These are phyloP conservation scores for Populus simonii DNA, from an alignment of 345 rosid species.

Conservation along the genomic window DNA sequence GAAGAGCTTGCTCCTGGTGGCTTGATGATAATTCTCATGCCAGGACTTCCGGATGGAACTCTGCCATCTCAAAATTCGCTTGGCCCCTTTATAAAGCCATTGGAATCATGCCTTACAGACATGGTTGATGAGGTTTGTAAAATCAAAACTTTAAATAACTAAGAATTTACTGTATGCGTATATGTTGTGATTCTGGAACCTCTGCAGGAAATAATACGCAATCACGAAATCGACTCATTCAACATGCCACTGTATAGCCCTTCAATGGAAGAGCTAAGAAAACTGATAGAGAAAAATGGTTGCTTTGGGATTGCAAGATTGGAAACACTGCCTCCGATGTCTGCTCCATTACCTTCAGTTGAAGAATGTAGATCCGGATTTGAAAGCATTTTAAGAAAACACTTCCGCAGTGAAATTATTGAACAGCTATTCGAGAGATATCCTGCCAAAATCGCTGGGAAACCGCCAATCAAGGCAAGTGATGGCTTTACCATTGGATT, in stretches of 20 bases:
- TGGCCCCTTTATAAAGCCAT: not conserved
- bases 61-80: not conserved
- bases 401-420: not conserved
- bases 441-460: not conserved
- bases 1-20: conserved; percentile 14
- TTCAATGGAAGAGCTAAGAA: conserved; percentile 6
- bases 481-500: not conserved
- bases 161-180: too few relatives aligned
- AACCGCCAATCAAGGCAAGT: not conserved
- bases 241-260: conserved; percentile 6
- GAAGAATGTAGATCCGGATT: not conserved
- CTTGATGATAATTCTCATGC: not conserved
- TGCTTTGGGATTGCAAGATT: not conserved
- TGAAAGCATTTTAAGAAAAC: not conserved
- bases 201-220: not conserved
- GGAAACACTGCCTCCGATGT: not conserved
- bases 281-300: not conserved
- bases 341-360: not conserved
- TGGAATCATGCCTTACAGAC: conserved; percentile 15
- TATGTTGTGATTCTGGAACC: not conserved
- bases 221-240: not conserved
- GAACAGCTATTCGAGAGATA: conserved; percentile 6
- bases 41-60: conserved; percentile 10
- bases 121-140: conserved; percentile 17
- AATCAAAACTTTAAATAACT: too few relatives aligned